phyloP scores from a whole-genome alignment of 1,139 yeast species.

The Hemisphaericaspora subhashii region DNA sequence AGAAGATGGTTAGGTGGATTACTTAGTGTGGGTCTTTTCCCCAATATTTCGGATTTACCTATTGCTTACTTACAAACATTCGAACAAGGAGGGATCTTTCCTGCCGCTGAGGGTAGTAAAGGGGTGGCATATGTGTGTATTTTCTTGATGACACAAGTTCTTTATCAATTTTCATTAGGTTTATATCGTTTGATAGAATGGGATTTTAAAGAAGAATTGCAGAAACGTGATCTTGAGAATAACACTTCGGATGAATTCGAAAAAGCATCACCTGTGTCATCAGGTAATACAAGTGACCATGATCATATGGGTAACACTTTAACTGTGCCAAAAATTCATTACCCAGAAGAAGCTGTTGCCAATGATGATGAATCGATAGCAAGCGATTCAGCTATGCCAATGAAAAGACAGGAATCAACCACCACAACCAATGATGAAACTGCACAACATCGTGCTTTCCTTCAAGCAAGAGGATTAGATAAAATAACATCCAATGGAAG shows the following conservation, averaged over 20 bases:
- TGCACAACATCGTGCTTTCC: slow-evolving; percentile 21
- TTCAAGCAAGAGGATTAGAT: slow-evolving; percentile 14
- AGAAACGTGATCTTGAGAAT: slow-evolving; percentile 10
- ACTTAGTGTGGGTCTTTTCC: slow-evolving; percentile 62
- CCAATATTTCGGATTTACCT: slow-evolving; percentile 80
- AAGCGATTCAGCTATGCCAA: slow-evolving; percentile 4
- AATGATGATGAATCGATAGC: slow-evolving; percentile 7
- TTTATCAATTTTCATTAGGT: slow-evolving; percentile 76
- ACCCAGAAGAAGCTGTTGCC: background rate
- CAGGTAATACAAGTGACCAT: background rate
- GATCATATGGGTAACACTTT: background rate
- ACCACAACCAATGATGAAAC: slow-evolving; percentile 13
- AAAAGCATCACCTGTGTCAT: background rate
- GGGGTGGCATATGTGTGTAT: slow-evolving; percentile 90
- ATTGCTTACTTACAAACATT: slow-evolving; percentile 85
- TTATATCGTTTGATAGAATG: slow-evolving; percentile 67
- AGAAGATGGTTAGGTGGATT: slow-evolving; percentile 79
- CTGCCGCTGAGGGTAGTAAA: slow-evolving; percentile 57
- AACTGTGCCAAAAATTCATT: background rate
- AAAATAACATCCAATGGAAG: slow-evolving; percentile 7
- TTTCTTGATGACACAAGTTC: slow-evolving; percentile 68
- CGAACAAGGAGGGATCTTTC: slow-evolving; percentile 62
- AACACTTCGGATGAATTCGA: slow-evolving; percentile 4
- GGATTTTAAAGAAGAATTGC: slow-evolving; percentile 53
- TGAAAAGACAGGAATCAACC: background rate